A percentile compares a stretch with the other conserved stretches of the same genome.
Conservation (phyloP, 1,139 yeast species). For the Lodderomyces parapsilosis region DNA sequence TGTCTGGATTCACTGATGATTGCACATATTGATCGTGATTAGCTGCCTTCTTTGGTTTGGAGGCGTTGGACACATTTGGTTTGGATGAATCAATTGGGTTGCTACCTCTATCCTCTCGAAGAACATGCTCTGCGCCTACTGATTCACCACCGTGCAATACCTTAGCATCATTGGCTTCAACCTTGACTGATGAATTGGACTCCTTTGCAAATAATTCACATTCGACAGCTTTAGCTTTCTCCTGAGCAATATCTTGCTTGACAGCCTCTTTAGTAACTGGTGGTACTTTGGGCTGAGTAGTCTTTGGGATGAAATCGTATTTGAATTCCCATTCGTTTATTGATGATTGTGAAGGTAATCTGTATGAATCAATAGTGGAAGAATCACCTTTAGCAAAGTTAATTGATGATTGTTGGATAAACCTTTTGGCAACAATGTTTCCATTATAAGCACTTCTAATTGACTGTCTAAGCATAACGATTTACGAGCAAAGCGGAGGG, state of each 20-base stretch:
- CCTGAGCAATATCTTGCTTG: constrained; percentile 46
- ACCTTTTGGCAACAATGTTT: constrained; percentile 10
- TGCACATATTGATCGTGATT: constrained; percentile 45
- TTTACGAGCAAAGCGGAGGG: neutral
- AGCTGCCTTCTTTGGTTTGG: constrained; percentile 30
- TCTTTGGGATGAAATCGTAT: constrained; percentile 48
- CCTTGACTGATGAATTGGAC: constrained; percentile 38
- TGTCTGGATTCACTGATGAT: constrained; percentile 42
- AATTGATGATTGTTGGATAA: constrained; percentile 6
- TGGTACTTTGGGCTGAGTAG: constrained; percentile 49
- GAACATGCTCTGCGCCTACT: constrained; percentile 40
- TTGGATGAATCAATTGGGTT: constrained; percentile 24
- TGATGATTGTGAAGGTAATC: constrained; percentile 48
- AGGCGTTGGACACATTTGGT: constrained; percentile 14
- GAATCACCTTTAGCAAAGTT: constrained; percentile 41
- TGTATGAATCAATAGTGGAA: constrained; percentile 46
- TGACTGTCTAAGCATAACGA: constrained; percentile 11
- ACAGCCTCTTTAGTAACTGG: constrained; percentile 53
- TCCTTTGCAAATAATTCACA: constrained; percentile 40
- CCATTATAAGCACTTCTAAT: constrained; percentile 16
- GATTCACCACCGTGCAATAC: constrained; percentile 48
- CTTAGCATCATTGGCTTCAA: constrained; percentile 42
- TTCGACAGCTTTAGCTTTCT: constrained; percentile 41
- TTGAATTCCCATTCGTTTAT: constrained; percentile 52
- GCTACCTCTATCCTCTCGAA: constrained; percentile 37